Evolutionary conservation across 148 eudicot species (phyloP), one percentile per base, ranked within the genome.

Genomic region (Camellia lanceoleosa): DNA sequence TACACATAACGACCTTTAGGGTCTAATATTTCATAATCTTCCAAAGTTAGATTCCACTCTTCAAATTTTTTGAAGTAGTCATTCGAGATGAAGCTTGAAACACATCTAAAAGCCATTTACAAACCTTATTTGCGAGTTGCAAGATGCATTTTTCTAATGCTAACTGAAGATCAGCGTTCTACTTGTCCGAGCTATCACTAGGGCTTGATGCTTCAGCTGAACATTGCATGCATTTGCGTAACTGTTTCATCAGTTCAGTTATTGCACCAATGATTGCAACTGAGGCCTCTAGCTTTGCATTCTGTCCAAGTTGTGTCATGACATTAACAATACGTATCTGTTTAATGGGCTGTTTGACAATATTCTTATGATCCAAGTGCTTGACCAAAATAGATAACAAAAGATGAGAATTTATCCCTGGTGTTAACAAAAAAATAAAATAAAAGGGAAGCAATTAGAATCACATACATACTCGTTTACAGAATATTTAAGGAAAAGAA

Each of bases 331-430:
- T 89, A 82, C 85, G 86, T 38, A 92, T 89, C 80, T 94, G 97
- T 79, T 86, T 86, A 71, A 81, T 80, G 51, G 93, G 94, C 86
- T 88, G 93, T 73, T 87, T 94, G 83, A 68, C 88, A 82, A 89
- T 87, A 85, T 83, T 87, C 84, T 89, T 94, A 84, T 94, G 92
- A 85, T 92, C 97, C 87, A 94, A 81, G 85, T 94, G 97, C 88
- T 94, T 94, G 85, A 91, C 89, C 93, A 92, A 82, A 79, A 89
- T 85, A 15, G 93, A 90, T 49, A 94, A 75, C 69, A 94, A 77
- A 79, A 89, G 84, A 80, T 94, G 92, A 68, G 97, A 90, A 73
- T 87, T 92, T 73, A 86, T 90, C 14, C 90, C 93, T 84, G 89
- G 78, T 18, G 74, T 78, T 13, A 54, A 78, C 20, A 20, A 58